Base-by-base conservation (phyloP, 768 basidiomycete genomes). In the Sarcodon sp. region DNA sequence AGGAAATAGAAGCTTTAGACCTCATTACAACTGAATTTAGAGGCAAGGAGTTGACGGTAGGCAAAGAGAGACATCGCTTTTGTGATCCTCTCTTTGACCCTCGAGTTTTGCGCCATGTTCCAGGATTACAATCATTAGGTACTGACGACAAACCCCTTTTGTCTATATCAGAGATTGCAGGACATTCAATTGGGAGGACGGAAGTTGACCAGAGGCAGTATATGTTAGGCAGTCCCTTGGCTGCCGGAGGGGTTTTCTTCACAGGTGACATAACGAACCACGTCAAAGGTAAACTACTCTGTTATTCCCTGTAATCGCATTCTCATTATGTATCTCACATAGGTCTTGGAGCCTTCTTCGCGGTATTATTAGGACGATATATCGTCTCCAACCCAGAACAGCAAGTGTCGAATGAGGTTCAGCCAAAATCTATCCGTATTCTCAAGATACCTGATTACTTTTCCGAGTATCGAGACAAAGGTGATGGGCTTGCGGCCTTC, bases 61-160 rank as follows among this genome's bases (percentile, higher is more conserved):
- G 91, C 13, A 87, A 86, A 60, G 88, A 90, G 58, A 73, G 91
- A 34, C 90, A 96, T 68, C 72, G 87, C 36, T 87, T 92, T 65
- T 90, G 87, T 60, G 92, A 94, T 61, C 88, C 90, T 6, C 69
- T 96, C 27, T 92, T 90, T 53, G 82, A 90, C 58, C 82, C 83
- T 2, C 67, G 62, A 3, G 56, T 88, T 37, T 62, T 88, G 49
- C 64, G 65, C 10, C 50, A 51, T 33, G 44, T 60, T 4, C 46
- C 48, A 21, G 55, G 50, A n/a, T 13, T 38, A 35, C 35, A 37
- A 12, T 35, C 45, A 21, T 52, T 50, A 4, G 51, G 52, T 3
- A 43, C 12, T 33, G 57, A 50, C 21, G 16, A 45, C 7, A 34
- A 34, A 35, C 43, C 43, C 16, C 36, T 47, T 46, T 57, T 13